Evolutionary conservation across 257 asterid genomes (phyloP), one percentile per base, ranked within the genome.

Genomic region (Lavandula angustifolia): DNA sequence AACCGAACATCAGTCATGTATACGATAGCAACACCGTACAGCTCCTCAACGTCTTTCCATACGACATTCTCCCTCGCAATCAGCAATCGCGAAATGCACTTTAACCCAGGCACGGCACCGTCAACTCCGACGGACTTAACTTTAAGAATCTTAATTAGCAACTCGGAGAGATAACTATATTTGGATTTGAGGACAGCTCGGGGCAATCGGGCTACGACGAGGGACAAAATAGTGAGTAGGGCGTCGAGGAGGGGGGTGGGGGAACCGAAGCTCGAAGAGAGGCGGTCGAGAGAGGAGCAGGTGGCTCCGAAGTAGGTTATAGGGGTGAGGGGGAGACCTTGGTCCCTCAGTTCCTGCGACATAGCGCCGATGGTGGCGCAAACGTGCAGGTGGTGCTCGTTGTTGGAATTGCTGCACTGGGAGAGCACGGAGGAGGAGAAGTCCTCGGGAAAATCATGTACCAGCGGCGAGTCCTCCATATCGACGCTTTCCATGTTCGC

Each of bases 301-400:
- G 97, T 83, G 66, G 89, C 87, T 40, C 95, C 91, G 66, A 92
- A 92, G 76, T 92, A 92, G 17, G 92, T 46, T 46, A 83, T 14
- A 22, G 92, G 86, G 1, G 81, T 80, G 57, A 82, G 85, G 14
- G 89, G 84, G 17, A 74, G 77, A 69, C 74, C 76, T 40, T 82
- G 88, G 64, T 92, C 97, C 50, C 72, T 81, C 14, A 92, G 75
- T 68, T 81, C 90, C 81, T 85, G 99, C 0, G 96, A 71, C 77
- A 87, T 85, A 77, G 90, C 78, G 56, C 95, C 96, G 9, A 89
- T 78, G 75, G 85, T 73, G 33, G 86, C 76, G 82, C 96, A 92
- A 31, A 90, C 59, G 79, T 85, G 94, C 46, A 66, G 83, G 78
- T 87, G 94, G 77, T 88, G 94, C 72, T 87, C 97, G 71, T 82